Conservation (phyloP, 2,329 filamentous ascomycete species). For the Leptographium lundbergii region DNA sequence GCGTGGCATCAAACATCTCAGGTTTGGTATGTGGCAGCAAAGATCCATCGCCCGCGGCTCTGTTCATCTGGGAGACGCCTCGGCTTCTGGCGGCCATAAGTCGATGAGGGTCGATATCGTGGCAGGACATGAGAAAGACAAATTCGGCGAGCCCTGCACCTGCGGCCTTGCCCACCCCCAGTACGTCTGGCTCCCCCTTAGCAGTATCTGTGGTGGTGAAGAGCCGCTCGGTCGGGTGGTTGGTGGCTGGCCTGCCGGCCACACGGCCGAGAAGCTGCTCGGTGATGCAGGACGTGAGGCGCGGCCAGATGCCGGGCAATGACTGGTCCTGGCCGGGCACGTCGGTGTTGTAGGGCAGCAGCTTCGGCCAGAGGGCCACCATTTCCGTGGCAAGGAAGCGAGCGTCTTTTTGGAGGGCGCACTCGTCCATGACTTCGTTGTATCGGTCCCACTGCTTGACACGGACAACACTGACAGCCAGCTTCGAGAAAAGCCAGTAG, state of each 20-base stretch:
- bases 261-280: conserved; percentile 32
- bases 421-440: conserved; percentile 40
- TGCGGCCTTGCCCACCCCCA: conserved; percentile 20
- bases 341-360: conserved; percentile 27
- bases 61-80: not conserved
- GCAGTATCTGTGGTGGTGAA: conserved; percentile 41
- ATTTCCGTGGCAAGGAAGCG: conserved; percentile 30
- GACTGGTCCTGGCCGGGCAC: not conserved
- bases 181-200: conserved; percentile 27
- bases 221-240: conserved; percentile 27
- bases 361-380: conserved; percentile 23
- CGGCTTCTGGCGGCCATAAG: conserved; percentile 12
- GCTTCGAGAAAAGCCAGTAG: conserved; percentile 39
- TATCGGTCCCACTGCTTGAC: conserved; percentile 43
- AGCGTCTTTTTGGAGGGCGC: conserved; percentile 29
- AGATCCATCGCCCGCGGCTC: not conserved
- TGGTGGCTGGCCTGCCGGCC: conserved; percentile 24
- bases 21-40: conserved; percentile 6
- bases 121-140: conserved; percentile 33
- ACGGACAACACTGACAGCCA: conserved; percentile 21
- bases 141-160: conserved; percentile 23
- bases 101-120: conserved; percentile 27
- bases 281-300: conserved; percentile 36
- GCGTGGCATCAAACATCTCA: conserved; percentile 13
- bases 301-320: conserved; percentile 31